A percentile compares a stretch with the other conserved stretches of the same genome.
These are phyloP conservation scores for Cichorium intybus DNA, from an alignment of 140 eudicot genomes.

Conservation along the genomic window DNA sequence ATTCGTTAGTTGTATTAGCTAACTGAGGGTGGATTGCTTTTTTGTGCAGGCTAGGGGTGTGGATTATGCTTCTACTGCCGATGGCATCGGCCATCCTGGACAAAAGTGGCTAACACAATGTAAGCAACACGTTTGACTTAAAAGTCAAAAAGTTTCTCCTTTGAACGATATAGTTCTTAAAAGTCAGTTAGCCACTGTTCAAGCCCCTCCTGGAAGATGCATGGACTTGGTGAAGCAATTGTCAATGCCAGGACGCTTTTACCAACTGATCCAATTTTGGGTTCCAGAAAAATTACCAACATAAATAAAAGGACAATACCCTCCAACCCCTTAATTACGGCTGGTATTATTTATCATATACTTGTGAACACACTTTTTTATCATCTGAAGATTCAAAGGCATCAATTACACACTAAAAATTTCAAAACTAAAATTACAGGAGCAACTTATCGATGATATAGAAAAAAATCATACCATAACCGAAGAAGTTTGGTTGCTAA, in stretches of 20 bases:
- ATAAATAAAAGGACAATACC: no score
- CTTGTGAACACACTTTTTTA: no score
- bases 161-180: not conserved
- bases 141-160: not conserved
- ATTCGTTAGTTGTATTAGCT: not conserved
- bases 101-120: constrained; percentile 78
- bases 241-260: constrained; percentile 60
- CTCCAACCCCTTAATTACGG: no score
- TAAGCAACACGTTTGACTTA: constrained; percentile 22
- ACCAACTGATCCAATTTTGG: no score
- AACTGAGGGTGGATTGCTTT: not conserved
- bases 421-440: no score
- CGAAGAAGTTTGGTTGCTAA: no score
- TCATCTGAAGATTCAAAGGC: no score
- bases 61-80: constrained; percentile 90
- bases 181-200: constrained; percentile 58
- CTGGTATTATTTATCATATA: no score
- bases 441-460: no score
- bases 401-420: no score
- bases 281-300: no score
- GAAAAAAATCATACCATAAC: no score
- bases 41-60: constrained; percentile 77
- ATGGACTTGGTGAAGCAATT: constrained; percentile 58
- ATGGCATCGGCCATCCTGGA: constrained; percentile 89
- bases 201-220: constrained; percentile 65